Evolutionary conservation across 2,329 filamentous ascomycete species (phyloP).

Genomic region (Beauveria brongniartii): DNA sequence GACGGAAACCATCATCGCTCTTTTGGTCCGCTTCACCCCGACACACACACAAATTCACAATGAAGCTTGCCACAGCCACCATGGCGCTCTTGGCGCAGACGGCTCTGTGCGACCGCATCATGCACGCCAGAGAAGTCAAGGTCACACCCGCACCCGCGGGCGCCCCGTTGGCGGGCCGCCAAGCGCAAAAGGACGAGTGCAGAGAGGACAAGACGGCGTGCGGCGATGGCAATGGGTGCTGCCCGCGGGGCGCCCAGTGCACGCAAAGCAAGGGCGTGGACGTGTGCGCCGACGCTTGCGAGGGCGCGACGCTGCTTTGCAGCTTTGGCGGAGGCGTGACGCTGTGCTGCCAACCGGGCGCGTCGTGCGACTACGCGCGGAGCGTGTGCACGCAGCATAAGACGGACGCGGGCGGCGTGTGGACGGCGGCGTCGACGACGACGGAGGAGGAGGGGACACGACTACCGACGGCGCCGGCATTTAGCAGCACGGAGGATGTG

Average conservation of each 20-base stretch:
- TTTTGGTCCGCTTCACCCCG: background rate
- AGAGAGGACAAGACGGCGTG: slow-evolving; percentile 4
- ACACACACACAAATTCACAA: background rate
- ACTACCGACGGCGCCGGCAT: slow-evolving; percentile 1
- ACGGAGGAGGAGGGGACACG: background rate
- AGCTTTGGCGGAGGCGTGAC: background rate
- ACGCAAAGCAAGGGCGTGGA: slow-evolving; percentile 4
- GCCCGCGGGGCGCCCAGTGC: background rate
- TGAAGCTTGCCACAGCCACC: slow-evolving; percentile 1
- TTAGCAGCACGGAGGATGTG: background rate
- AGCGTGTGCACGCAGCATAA: slow-evolving; percentile 5
- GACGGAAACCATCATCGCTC: background rate
- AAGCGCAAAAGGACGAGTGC: background rate
- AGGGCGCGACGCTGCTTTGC: background rate
- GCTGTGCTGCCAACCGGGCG: slow-evolving; percentile 6
- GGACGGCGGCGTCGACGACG: background rate
- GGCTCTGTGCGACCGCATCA: background rate
- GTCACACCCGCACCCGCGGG: background rate
- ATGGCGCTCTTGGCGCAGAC: background rate
- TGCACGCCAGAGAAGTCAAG: slow-evolving; percentile 4
- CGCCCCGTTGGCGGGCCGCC: background rate
- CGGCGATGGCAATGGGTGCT: slow-evolving; percentile 10
- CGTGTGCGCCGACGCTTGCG: slow-evolving; percentile 3
- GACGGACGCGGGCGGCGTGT: background rate
- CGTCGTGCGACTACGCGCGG: slow-evolving; percentile 5